Percentiles rank a stretch among this genome's conserved stretches.
Conservation (phyloP, 495 filamentous ascomycete genomes). For the Astrocystis sublimbata region DNA sequence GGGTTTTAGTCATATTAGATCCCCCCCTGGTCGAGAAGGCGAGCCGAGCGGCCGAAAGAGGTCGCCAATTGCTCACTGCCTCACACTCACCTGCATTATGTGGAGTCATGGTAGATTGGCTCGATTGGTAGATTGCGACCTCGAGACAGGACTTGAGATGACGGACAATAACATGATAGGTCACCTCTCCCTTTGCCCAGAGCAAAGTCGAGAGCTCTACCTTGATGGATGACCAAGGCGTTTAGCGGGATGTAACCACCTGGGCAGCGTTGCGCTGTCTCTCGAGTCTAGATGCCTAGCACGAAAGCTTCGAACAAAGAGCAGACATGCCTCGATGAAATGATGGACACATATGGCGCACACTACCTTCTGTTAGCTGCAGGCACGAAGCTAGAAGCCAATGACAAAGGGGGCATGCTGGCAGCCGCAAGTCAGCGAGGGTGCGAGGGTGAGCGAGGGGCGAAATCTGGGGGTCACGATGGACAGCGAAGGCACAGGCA, state of each 20-base stretch:
- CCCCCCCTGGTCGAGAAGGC: neutral
- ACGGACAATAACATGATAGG: constrained; percentile 1
- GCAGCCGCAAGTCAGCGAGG: neutral
- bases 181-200: too few relatives aligned
- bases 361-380: neutral
- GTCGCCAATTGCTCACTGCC: constrained; percentile 10
- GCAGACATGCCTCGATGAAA: neutral
- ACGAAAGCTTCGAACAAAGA: neutral
- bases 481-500: constrained; percentile 13
- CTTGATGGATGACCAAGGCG: neutral
- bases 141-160: too few relatives aligned
- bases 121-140: constrained; percentile 13
- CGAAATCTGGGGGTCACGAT: constrained; percentile 17
- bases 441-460: too few relatives aligned
- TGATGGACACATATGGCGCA: neutral
- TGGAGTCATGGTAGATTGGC: neutral
- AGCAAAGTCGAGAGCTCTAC: neutral
- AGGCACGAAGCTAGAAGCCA: neutral
- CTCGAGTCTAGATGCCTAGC: neutral
- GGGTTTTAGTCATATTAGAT: neutral
- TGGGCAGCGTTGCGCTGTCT: neutral
- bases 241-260: neutral
- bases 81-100: constrained; percentile 20
- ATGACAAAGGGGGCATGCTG: neutral
- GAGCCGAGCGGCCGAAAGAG: constrained; percentile 10